Evolutionary conservation across 768 basidiomycete genomes (phyloP), one percentile per base, ranked within the genome.

Genomic region (Lepiota venenata): DNA sequence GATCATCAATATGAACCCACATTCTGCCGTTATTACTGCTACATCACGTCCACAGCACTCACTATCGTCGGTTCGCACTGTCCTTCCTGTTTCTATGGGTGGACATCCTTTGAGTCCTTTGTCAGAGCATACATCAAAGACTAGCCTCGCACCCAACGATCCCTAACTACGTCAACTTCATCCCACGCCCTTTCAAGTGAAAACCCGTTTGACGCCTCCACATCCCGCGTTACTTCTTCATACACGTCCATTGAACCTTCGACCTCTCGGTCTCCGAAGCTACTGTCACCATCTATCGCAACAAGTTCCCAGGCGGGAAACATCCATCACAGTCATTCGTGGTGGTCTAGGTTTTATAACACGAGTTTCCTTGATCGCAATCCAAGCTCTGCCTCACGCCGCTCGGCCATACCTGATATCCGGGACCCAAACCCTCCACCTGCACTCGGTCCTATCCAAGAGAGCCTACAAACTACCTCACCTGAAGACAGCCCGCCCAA

Each of bases 341-440:
- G 91, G 88, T 94, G 91, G 86, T 69, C 76, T 8, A 83, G 87
- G 2, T 84, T 94, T 61, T 74, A 87, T 12, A 81, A 80, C 51
- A 79, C 83, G 15, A 79, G 82, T 32, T 72, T 89, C 47, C 74
- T 87, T 22, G 87, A 88, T 58, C 77, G 83, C 38, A 73, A 82
- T 76, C 60, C 73, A 74, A 51, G 69, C 63, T 4, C 69, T 69
- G 52, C 63, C 69, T 52, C 61, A 64, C 56, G 61, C 67, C 48
- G 55, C 60, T 43, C 42, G 52, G 10, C 62, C 69, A 20, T 40
- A 18, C 64, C 75, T 12, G 85, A 90, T 18, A 81, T 93, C 63
- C 80, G 88, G 18, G 92, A 95, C 68, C 92, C 93, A 0, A 84
- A 85, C 48, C 88, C 91, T 1, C 81, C 82, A 3, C 91, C 91